These are phyloP conservation scores for Sporothrix sp. DNA, from an alignment of 2,329 filamentous ascomycete species.

Conservation along the genomic window DNA sequence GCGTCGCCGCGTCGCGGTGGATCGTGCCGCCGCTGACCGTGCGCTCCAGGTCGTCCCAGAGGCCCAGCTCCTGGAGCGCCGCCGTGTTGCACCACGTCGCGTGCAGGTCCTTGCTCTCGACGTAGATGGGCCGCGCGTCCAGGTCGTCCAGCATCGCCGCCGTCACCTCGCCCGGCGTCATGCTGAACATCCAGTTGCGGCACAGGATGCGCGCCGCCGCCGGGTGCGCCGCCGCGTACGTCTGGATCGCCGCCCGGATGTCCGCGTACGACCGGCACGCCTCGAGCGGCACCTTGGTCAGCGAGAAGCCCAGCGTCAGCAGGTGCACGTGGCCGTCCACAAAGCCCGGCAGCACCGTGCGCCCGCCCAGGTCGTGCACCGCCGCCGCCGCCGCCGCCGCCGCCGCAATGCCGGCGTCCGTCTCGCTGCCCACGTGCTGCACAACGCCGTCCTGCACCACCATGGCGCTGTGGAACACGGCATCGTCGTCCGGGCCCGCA, in stretches of 20 bases:
- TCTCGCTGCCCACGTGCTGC: conserved; percentile 26
- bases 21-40: conserved; percentile 39
- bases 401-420: conserved; percentile 23
- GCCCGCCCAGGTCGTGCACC: conserved; percentile 29
- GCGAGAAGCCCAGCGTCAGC: conserved; percentile 43
- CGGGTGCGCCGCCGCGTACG: conserved; percentile 36
- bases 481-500: conserved; percentile 19
- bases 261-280: conserved; percentile 37
- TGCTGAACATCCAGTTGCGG: conserved; percentile 46
- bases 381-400: conserved; percentile 20
- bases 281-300: conserved; percentile 40
- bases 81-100: conserved; percentile 46
- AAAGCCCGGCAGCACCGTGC: conserved; percentile 42
- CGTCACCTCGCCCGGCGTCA: conserved; percentile 40
- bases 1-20: conserved; percentile 33
- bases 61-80: conserved; percentile 40
- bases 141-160: conserved; percentile 42
- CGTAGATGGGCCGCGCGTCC: conserved; percentile 39
- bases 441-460: conserved; percentile 29
- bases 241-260: conserved; percentile 36
- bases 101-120: conserved; percentile 49
- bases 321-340: conserved; percentile 51
- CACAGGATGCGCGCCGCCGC: conserved; percentile 38
- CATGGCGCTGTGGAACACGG: conserved; percentile 29
- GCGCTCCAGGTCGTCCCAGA: conserved; percentile 33